A percentile compares a stretch with the other conserved stretches of the same genome.
phyloP scores from a whole-genome alignment of 306 rosid genomes.

The Hippophae rhamnoides region DNA sequence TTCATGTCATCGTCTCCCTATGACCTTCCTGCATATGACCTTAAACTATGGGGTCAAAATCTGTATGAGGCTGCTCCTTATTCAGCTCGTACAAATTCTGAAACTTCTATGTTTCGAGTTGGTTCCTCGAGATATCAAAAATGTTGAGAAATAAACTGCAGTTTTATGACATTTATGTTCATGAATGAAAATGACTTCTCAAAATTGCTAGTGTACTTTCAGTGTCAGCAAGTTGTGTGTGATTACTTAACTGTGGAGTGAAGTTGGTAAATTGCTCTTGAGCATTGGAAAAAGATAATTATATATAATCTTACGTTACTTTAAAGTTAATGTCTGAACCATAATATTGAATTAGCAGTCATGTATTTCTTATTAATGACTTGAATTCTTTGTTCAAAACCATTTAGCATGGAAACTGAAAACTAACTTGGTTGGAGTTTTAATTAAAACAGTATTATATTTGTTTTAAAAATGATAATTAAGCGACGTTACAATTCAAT shows the following conservation, averaged over 20 bases:
- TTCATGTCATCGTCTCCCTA: constrained; percentile 35
- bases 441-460: too few species aligned
- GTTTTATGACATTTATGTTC: constrained; percentile 11
- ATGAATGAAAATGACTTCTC: constrained; percentile 20
- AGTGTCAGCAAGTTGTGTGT: constrained; percentile 19
- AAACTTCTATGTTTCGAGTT: constrained; percentile 30
- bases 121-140: constrained; percentile 39
- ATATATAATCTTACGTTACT: constrained; percentile 17
- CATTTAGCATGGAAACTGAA: not conserved
- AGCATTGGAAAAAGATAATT: constrained; percentile 9
- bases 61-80: constrained; percentile 36
- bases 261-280: constrained; percentile 17
- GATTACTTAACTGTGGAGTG: constrained; percentile 29
- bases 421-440: not conserved
- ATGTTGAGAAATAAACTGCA: constrained; percentile 23
- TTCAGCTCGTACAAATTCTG: constrained; percentile 41
- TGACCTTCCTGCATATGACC: constrained; percentile 30
- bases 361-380: constrained; percentile 3
- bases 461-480: too few species aligned
- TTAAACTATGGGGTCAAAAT: constrained; percentile 37
- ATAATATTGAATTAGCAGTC: constrained; percentile 13
- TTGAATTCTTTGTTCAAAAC: not conserved
- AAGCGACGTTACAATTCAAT: too few species aligned
- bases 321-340: constrained; percentile 17
- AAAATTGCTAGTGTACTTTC: constrained; percentile 20